phyloP scores from a whole-genome alignment of 2,329 filamentous ascomycete genomes.

The Rhynchosporium secalis region DNA sequence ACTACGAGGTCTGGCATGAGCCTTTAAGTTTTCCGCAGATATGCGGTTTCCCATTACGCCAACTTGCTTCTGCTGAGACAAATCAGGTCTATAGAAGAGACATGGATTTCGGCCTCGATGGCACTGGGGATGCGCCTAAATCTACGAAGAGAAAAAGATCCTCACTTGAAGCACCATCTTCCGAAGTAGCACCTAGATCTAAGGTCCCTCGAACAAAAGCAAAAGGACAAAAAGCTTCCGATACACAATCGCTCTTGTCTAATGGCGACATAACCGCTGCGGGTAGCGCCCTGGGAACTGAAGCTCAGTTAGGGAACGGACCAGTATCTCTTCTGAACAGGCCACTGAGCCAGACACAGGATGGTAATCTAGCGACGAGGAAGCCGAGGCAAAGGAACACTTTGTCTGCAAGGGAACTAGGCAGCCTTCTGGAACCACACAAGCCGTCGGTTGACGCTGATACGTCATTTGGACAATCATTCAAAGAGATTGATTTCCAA shows the following conservation, averaged over 20 bases:
- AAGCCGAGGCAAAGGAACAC: slow-evolving; percentile 6
- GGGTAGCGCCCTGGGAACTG: not conserved
- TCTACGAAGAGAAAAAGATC: slow-evolving; percentile 3
- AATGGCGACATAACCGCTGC: not conserved
- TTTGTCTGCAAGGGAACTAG: slow-evolving; percentile 1
- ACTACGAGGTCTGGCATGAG: not conserved
- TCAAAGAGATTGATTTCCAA: not conserved
- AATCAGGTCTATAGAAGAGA: not conserved
- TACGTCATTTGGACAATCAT: slow-evolving; percentile 4
- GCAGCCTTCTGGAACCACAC: slow-evolving; percentile 1
- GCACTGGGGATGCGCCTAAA: slow-evolving; percentile 2
- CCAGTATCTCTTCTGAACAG: not conserved
- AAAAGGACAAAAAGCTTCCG: not conserved
- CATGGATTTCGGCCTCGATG: slow-evolving; percentile 9
- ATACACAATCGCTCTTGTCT: not conserved
- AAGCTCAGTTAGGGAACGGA: not conserved
- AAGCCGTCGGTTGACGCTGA: not conserved
- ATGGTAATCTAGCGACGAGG: not conserved
- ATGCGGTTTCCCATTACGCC: not conserved
- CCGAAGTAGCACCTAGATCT: not conserved
- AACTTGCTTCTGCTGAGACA: not conserved
- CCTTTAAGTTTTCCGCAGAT: not conserved
- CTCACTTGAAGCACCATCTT: not conserved
- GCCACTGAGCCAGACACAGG: too few species aligned
- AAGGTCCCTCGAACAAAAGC: not conserved